These are phyloP conservation scores for Myriosclerotinia scirpicola DNA, from an alignment of 2,329 filamentous ascomycete species.

Conservation along the genomic window DNA sequence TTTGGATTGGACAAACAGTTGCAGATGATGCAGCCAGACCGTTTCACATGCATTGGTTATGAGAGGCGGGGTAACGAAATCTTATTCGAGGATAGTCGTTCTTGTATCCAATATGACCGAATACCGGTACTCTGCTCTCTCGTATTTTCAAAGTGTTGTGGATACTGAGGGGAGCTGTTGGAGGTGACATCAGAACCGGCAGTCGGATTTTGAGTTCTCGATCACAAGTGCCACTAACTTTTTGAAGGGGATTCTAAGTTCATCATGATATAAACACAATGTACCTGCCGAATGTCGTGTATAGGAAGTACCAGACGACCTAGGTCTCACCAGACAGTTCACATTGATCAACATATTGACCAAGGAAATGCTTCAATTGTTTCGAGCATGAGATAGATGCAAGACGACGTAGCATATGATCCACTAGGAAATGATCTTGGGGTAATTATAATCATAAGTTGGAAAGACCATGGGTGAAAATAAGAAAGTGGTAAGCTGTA, in stretches of 20 bases:
- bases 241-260: not conserved
- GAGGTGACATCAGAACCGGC: not conserved
- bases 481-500: not conserved
- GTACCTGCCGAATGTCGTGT: slow-evolving; percentile 12
- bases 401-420: slow-evolving; percentile 9
- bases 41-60: slow-evolving; percentile 22
- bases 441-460: not conserved
- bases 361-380: slow-evolving; percentile 1
- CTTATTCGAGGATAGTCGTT: slow-evolving; percentile 8
- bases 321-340: slow-evolving; percentile 20
- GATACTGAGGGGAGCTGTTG: not conserved
- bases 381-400: slow-evolving; percentile 7
- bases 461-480: slow-evolving; percentile 4
- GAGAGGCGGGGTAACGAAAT: slow-evolving; percentile 21
- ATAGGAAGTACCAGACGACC: slow-evolving; percentile 5
- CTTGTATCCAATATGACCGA: not conserved
- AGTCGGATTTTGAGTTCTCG: not conserved
- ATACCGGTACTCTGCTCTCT: not conserved
- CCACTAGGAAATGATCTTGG: not conserved
- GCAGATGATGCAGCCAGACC: slow-evolving; percentile 26
- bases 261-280: slow-evolving; percentile 16
- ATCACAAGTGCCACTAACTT: not conserved
- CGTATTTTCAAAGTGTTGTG: not conserved
- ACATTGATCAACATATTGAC: slow-evolving; percentile 4
- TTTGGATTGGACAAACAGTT: slow-evolving; percentile 19